These are phyloP conservation scores for Nakazawaea ambrosiae DNA, from an alignment of 805 yeast genomes.

Conservation along the genomic window DNA sequence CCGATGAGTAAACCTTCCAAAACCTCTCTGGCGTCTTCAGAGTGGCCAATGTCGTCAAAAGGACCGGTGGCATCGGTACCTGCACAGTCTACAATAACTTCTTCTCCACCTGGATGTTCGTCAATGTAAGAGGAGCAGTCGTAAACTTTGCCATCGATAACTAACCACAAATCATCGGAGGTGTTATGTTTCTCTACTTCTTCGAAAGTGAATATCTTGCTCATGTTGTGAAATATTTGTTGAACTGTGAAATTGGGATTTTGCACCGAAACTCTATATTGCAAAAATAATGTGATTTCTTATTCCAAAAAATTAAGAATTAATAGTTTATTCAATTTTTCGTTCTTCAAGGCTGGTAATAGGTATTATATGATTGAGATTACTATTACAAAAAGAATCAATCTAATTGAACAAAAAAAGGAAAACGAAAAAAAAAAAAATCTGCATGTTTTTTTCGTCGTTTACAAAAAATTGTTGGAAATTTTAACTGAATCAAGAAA, in stretches of 20 bases:
- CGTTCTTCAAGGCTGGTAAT: no score
- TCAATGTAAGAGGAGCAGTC: constrained; percentile 64
- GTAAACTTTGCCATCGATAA: constrained; percentile 74
- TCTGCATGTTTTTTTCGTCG: no score
- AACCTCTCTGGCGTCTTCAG: constrained; percentile 87
- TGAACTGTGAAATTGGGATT: neutral
- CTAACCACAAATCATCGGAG: constrained; percentile 80
- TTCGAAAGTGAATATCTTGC: constrained; percentile 50
- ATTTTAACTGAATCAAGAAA: constrained; percentile 17
- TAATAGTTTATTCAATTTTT: neutral
- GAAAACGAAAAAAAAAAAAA: no score
- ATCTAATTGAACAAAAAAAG: constrained; percentile 7
- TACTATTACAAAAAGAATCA: constrained; percentile 7
- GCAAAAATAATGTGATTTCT: no score
- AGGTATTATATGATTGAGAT: neutral
- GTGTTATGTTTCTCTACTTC: constrained; percentile 69
- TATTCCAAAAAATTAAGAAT: neutral
- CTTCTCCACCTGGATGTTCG: constrained; percentile 72
- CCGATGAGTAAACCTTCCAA: constrained; percentile 69
- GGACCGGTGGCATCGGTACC: constrained; percentile 71
- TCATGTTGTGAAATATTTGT: constrained; percentile 28
- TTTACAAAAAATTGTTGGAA: constrained; percentile 12
- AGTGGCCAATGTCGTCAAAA: constrained; percentile 89
- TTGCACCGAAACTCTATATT: no score
- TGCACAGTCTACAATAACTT: constrained; percentile 73